Base-by-base conservation (phyloP, 2,329 filamentous ascomycete species). In the Aspergillus jensenii region DNA sequence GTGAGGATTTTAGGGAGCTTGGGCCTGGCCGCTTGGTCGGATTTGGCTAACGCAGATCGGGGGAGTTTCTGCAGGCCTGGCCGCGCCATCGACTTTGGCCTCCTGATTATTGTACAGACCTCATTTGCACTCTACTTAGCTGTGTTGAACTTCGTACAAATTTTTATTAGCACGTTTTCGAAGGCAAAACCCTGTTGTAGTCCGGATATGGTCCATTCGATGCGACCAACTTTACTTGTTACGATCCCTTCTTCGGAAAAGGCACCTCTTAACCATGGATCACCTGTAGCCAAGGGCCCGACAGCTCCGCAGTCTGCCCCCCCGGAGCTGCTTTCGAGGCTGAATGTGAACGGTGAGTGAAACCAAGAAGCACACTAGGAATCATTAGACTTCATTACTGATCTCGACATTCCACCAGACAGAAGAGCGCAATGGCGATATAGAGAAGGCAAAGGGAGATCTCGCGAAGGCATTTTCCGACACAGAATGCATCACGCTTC, bases 401-500 rank as follows among this genome's bases (percentile, higher is more conserved):
- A 68, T 39, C 59, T 59, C 8, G 57, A 63, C 50, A 58, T 43
- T 15, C 43, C 37, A 46, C 23, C 19, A 37, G 51, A 58, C 39
- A 54, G 46, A 27, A 62, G 45, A 45, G 19, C 52, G 27, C 49
- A 52, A 37, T 53, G 58, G n/a, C 62, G 59, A 21, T 64, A 65
- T 55, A 69, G 67, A 27, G 51, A 62, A 67, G 47, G 68, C 62
- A 65, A 73, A 71, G 56, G 47, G 31, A 43, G 47, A 56, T 71
- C 72, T 33, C 68, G 68, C 40, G 68, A 73, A 49, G 41, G 63
- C 31, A 67, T 68, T 23, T 59, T 75, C 9, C 70, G 68, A 14
- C 69, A 66, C 17, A 70, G 63, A 35, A 74, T 74, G 71, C 74
- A 65, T 45, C 66, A 70, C 11, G 57, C 71, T 15, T 59, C 67